Evolutionary conservation across 2,329 filamentous ascomycete genomes (phyloP), one percentile per base, ranked within the genome.

Genomic region (Aspergillus sp.): DNA sequence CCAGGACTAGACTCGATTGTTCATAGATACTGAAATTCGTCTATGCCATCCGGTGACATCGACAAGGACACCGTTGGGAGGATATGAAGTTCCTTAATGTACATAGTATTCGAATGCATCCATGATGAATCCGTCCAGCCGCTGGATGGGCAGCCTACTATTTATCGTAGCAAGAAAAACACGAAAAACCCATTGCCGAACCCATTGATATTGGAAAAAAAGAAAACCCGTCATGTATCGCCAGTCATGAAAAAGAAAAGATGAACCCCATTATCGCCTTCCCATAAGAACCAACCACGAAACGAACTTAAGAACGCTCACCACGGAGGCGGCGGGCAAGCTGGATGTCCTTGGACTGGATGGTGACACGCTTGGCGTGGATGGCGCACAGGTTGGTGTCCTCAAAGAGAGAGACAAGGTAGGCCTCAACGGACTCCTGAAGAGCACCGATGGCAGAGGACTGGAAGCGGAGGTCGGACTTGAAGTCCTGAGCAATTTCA

Each of bases 361-460:
- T 98, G 74, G 93, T 98, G 74, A 98, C 95, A 83, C 95, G 92
- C 88, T 98, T 98, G 81, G 95, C 93, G 82, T 98, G 95, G 79
- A 98, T 96, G 74, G 95, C 93, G 82, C 93, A 98, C 53, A 96
- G 83, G 84, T 98, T 98, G 81, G 93, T 97, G 77, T 98, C 93
- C 81, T 98, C 93, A 71, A 98, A 98, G 65, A 98, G 89, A 44
- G 93, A 96, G 80, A 98, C 93, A 72, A 99, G 89, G 82, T 97
- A 98, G 2, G 95, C 96, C 84, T 99, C 95, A 66, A 96, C 93
- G 55, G 95, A 96, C 85, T 99, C 95, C 83, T 99, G 93, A 41
- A 99, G 88, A 65, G 95, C 95, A 73, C 91, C 90, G 75, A 99
- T 97, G 77, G 95, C 95, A 47, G 93, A 96, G 22, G 91, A 96